Base-by-base conservation (phyloP, 83 land plant genomes). In the Diphasiastrum complanatum region DNA sequence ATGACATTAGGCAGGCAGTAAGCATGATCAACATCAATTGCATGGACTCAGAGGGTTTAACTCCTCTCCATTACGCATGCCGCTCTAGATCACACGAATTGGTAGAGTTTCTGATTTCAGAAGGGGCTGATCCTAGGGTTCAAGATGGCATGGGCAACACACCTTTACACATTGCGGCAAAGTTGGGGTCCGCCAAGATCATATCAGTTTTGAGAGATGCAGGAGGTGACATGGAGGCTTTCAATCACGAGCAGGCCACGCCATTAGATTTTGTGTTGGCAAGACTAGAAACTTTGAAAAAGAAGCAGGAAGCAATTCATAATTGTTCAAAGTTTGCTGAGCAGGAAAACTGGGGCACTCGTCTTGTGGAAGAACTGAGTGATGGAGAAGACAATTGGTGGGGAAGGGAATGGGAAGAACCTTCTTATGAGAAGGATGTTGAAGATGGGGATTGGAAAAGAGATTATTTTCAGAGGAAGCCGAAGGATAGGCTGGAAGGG, bases 121-220 rank as follows among this genome's bases (percentile, higher is more conserved):
- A 52, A 28, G 68, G 61, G 2, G 68, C 47, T 5, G 47, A 65
- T 52, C 4, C 38, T 2, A 1, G 37, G 10, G 61, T 43, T n/a
- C 41, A 65, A 11, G 68, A 65, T 18, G 33, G n/a, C 33, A 51
- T 37, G 18, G 68, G 68, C 0, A 52, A 65, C 59, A 52, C 61
- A n/a, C 68, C 68, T 12, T 28, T 65, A 33, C 68, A 65, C 25
- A 65, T 65, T 52, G 68, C 60, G 11, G 68, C 68, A 1, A 51
- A 30, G 16, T 26, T 37, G 16, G 68, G 68, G 5, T 51, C 38
- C 29, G 26, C 68, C 14, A 33, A 23, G 16, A 37, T 65, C 60
- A 52, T 65, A 33, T 25, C 68, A 1, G 24, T 25, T 51, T 28
- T 65, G 43, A 51, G 60, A 26, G 61, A 52, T 4, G 68, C 68